Conservation (phyloP, 805 yeast species). For the Starmerella floricola region DNA sequence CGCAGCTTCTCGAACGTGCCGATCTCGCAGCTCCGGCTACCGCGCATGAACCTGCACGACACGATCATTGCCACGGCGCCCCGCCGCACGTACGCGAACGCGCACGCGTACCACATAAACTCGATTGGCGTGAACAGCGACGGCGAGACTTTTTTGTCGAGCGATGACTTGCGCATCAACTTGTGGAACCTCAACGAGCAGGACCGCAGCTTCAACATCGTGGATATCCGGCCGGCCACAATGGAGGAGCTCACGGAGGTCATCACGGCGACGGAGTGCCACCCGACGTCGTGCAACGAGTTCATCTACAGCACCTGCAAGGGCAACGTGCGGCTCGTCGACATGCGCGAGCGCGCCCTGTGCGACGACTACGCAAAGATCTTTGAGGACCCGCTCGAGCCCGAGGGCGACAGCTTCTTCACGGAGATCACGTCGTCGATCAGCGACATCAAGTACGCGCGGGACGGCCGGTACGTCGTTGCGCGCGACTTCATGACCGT, state of each 20-base stretch:
- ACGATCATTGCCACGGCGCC: slow-evolving; percentile 93
- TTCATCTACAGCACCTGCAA: slow-evolving; percentile 93
- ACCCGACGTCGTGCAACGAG: slow-evolving; percentile 80
- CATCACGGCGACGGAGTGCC: slow-evolving; percentile 92
- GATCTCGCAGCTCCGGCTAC: slow-evolving; percentile 49
- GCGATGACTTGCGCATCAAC: slow-evolving; percentile 91
- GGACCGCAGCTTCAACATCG: slow-evolving; percentile 91
- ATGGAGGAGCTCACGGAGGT: slow-evolving; percentile 99
- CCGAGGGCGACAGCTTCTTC: slow-evolving; percentile 84
- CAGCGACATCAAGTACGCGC: slow-evolving; percentile 82
- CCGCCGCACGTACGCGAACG: slow-evolving; percentile 79
- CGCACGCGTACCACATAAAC: slow-evolving; percentile 96
- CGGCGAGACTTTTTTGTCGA: slow-evolving; percentile 84
- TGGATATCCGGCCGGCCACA: slow-evolving; percentile 92
- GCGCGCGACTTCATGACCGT: slow-evolving; percentile 95
- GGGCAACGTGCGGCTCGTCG: slow-evolving; percentile 89
- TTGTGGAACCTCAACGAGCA: slow-evolving; percentile 91
- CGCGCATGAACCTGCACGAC: slow-evolving; percentile 85
- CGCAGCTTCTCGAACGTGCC: slow-evolving; percentile 21
- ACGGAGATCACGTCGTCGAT: slow-evolving; percentile 93
- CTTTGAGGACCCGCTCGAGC: slow-evolving; percentile 88
- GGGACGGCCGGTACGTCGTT: slow-evolving; percentile 90
- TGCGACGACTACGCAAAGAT: slow-evolving; percentile 76
- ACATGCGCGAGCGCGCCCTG: slow-evolving; percentile 89
- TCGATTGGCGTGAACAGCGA: slow-evolving; percentile 90